Percentiles rank a stretch among this genome's conserved stretches.
Evolutionary conservation across 306 rosid genomes (phyloP).

Genomic region (Macrotyloma uniflorum): DNA sequence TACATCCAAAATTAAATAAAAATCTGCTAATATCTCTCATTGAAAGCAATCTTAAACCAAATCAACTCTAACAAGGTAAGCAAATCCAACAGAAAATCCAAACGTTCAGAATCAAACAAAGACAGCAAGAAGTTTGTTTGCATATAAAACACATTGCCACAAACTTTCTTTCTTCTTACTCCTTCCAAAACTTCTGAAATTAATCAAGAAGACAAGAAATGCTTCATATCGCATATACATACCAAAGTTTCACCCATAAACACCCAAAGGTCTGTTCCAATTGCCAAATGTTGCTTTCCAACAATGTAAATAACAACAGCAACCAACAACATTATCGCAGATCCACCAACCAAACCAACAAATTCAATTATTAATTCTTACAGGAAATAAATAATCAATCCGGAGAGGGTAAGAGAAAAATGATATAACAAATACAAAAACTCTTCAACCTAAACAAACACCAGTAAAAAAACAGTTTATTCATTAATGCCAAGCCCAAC

Average conservation of each 20-base stretch:
- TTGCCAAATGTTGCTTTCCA: conserved; percentile 21
- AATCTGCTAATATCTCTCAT: neutral
- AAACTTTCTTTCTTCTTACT: conserved; percentile 14
- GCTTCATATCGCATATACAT: conserved; percentile 10
- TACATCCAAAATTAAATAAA: conserved; percentile 22
- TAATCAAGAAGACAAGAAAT: conserved; percentile 18
- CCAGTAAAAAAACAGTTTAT: neutral
- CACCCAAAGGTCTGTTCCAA: neutral
- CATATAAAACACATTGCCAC: conserved; percentile 14
- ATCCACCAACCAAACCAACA: conserved; percentile 39
- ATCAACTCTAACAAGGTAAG: conserved; percentile 32
- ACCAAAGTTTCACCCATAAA: conserved; percentile 37
- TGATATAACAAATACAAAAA: neutral
- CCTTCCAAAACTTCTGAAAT: conserved; percentile 29
- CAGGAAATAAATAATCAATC: conserved; percentile 15
- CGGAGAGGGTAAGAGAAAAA: neutral
- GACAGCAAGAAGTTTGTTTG: conserved; percentile 2
- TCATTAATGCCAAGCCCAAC: conserved; percentile 22
- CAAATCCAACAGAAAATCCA: conserved; percentile 14
- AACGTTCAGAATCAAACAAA: conserved; percentile 6
- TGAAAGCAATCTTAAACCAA: conserved; percentile 30
- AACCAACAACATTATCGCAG: neutral
- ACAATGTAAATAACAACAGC: conserved; percentile 6
- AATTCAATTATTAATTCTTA: neutral
- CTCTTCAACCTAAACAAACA: neutral